Percentiles rank a stretch among this genome's conserved stretches.
Evolutionary conservation across 257 asterid species (phyloP).

Genomic region (Buddleja alternifolia): DNA sequence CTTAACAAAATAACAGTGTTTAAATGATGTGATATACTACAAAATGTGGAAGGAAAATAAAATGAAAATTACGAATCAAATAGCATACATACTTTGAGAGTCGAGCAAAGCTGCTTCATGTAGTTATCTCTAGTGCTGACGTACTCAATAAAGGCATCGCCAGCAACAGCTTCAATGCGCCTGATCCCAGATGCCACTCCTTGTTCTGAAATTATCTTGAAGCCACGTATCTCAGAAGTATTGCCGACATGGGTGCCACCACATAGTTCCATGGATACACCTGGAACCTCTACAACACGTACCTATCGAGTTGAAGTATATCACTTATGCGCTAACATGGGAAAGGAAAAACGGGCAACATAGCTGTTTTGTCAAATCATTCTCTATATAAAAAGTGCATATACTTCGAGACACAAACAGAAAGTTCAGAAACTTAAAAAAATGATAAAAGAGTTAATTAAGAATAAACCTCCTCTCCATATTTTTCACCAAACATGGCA

Average conservation of each 20-base stretch:
- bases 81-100: constrained; percentile 83
- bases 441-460: constrained; percentile 2
- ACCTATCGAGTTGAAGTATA: constrained; percentile 49
- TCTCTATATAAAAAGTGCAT: too few species aligned
- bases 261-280: constrained; percentile 93
- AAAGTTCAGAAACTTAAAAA: not conserved
- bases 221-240: constrained; percentile 87
- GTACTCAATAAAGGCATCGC: constrained; percentile 88
- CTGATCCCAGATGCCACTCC: constrained; percentile 87
- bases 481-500: constrained; percentile 98
- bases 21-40: not conserved
- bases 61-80: not conserved
- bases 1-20: constrained; percentile 35
- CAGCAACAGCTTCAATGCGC: constrained; percentile 97
- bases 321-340: not conserved
- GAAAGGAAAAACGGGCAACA: not conserved
- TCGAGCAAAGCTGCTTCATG: constrained; percentile 90
- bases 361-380: not conserved
- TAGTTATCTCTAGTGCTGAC: constrained; percentile 82
- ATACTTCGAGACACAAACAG: not conserved
- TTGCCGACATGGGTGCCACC: constrained; percentile 91
- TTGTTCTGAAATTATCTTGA: constrained; percentile 83
- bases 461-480: constrained; percentile 77
- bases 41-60: not conserved
- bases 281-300: constrained; percentile 95